Base-by-base conservation (phyloP, 2,329 filamentous ascomycete genomes). In the Cladorrhinum sp. region DNA sequence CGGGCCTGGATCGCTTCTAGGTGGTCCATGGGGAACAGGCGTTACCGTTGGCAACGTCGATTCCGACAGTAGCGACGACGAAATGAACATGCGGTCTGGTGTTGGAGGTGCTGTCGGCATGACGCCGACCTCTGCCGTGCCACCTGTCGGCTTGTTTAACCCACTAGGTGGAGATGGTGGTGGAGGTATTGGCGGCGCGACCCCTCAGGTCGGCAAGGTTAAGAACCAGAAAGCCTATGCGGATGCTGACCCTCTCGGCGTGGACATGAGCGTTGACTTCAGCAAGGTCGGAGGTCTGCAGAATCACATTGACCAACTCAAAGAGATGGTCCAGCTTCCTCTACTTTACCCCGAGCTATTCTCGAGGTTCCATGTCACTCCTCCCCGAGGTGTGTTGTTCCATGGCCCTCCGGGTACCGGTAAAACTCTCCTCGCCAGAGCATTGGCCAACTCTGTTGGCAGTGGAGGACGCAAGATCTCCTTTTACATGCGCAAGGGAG, bases 401-500 rank as follows among this genome's bases (percentile, higher is more conserved):
- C 95, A 99, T 72, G 95, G 95, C 32, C 95, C 95, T 57, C 95
- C 96, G 4, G 95, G 95, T 73, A 99, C 95, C 16, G 95, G 95
- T 82, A 99, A 97, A 79, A 99, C 95, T 12, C 81, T 99, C n/a
- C 84, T 99, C 62, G 95, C 96, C 56, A 86, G 95, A 69, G 95
- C 95, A 48, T 80, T 99, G 51, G 93, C 96, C 54, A 96, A 95
- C 59, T 96, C 91, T 63, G 89, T 96, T 61, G 93, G 92, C 65
- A 86, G 90, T 12, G 90, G 93, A 54, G 93, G 93, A 22, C 88
- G 89, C 66, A 98, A 98, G 73, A 95, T 99, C 65, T 98, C 93
- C 0, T 99, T 99, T 69, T 99, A 98, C 76, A 99, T 99, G 95
- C 89, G 95, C 62, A 99, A 99, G 76, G 96, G 95, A 72, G 96